Conservation (phyloP, 2,329 filamentous ascomycete genomes). For the Talaromyces atroroseus region DNA sequence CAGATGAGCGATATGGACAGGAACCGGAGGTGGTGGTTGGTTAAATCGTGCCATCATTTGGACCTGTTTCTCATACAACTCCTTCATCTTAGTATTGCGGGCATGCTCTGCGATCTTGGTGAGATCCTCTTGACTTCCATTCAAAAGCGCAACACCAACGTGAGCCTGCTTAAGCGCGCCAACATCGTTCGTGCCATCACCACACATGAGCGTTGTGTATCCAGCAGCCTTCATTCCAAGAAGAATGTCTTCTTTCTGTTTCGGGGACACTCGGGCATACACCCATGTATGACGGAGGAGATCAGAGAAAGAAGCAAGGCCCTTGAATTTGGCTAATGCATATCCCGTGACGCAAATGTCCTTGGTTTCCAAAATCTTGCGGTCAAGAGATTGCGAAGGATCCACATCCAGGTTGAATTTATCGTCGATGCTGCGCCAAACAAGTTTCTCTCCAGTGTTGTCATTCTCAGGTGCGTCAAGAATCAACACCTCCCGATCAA, state of each 20-base stretch:
- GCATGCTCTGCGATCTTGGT: constrained; percentile 88
- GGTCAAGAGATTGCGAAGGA: constrained; percentile 71
- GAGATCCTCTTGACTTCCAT: constrained; percentile 87
- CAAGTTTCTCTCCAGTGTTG: constrained; percentile 68
- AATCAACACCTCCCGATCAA: constrained; percentile 91
- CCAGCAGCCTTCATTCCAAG: constrained; percentile 92
- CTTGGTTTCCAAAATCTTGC: constrained; percentile 73
- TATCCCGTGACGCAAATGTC: constrained; percentile 96
- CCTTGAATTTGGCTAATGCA: constrained; percentile 82
- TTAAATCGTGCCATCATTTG: constrained; percentile 92
- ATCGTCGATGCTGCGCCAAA: constrained; percentile 95
- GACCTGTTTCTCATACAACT: constrained; percentile 94
- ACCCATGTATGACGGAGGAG: constrained; percentile 91
- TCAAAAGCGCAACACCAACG: constrained; percentile 90
- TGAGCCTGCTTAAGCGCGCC: constrained; percentile 97
- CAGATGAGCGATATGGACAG: constrained; percentile 84
- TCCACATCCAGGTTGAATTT: constrained; percentile 81
- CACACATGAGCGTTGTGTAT: constrained; percentile 98
- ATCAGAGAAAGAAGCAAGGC: constrained; percentile 67
- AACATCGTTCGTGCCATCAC: constrained; percentile 97
- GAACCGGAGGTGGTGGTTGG: constrained; percentile 85
- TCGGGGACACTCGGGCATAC: constrained; percentile 94
- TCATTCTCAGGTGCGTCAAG: constrained; percentile 92
- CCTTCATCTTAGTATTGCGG: constrained; percentile 95
- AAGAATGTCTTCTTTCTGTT: constrained; percentile 98